Percentiles rank a stretch among this genome's conserved stretches.
These are phyloP conservation scores for Fusarium pseudograminearum DNA, from an alignment of 2,329 filamentous ascomycete species.

Conservation along the genomic window DNA sequence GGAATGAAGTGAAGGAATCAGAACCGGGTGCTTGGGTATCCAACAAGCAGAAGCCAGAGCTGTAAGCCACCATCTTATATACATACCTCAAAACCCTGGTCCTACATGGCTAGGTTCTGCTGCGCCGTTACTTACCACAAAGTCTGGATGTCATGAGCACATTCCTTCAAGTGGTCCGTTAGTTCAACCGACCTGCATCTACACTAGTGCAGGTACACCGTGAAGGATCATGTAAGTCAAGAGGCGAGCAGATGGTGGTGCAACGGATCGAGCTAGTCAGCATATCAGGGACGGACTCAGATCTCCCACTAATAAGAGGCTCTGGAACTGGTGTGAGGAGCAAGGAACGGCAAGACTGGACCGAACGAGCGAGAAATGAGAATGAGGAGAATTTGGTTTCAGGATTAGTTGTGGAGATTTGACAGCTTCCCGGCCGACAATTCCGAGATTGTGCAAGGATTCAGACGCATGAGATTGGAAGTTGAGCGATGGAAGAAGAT, in stretches of 20 bases:
- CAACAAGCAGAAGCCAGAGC: not conserved
- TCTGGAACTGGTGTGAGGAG: conserved; percentile 34
- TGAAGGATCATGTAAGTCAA: conserved; percentile 26
- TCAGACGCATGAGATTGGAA: conserved; percentile 16
- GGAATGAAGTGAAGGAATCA: conserved; percentile 30
- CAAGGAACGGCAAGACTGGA: conserved; percentile 39
- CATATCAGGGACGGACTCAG: conserved; percentile 34
- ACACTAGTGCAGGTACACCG: conserved; percentile 23
- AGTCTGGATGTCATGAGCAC: conserved; percentile 19
- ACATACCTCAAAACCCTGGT: not conserved
- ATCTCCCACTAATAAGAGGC: conserved; percentile 47
- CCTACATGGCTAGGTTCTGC: conserved; percentile 4
- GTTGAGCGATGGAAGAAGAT: conserved; percentile 17
- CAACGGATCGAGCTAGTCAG: conserved; percentile 36
- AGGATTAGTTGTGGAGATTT: conserved; percentile 43
- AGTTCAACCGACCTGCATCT: conserved; percentile 4
- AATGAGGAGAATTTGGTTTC: conserved; percentile 41
- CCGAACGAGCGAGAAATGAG: conserved; percentile 44
- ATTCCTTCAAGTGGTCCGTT: conserved; percentile 34
- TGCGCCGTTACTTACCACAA: conserved; percentile 4
- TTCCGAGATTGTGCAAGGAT: conserved; percentile 46
- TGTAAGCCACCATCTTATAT: conserved; percentile 32
- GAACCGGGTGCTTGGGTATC: conserved; percentile 22
- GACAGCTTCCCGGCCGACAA: conserved; percentile 29
- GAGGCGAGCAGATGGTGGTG: conserved; percentile 36